Percentiles rank a stretch among this genome's conserved stretches.
Conservation (phyloP, 768 basidiomycete species). For the Hypholoma fasciculare region DNA sequence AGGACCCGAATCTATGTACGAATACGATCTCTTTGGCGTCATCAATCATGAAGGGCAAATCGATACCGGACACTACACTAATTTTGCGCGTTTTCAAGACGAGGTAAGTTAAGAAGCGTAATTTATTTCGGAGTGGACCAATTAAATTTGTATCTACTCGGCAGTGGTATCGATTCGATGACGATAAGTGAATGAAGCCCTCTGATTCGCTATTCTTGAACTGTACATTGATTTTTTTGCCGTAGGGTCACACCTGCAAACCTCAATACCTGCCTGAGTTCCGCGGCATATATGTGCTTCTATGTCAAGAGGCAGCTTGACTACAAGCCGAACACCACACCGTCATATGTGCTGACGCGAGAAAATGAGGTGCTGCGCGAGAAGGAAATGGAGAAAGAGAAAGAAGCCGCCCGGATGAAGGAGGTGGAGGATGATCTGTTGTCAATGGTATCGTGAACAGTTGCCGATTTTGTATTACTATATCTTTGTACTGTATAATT, state of each 20-base stretch:
- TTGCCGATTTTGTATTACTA: neutral
- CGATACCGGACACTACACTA: constrained; percentile 94
- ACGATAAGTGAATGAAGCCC: constrained; percentile 70
- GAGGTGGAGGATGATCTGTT: constrained; percentile 70
- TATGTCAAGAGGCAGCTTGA: constrained; percentile 90
- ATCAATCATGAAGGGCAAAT: constrained; percentile 95
- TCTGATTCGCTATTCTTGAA: neutral
- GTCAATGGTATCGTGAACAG: constrained; percentile 38
- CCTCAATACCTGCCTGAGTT: constrained; percentile 65
- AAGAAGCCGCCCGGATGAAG: constrained; percentile 49
- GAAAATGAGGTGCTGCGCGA: constrained; percentile 63
- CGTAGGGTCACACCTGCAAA: constrained; percentile 73
- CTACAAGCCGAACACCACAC: constrained; percentile 71
- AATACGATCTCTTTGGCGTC: constrained; percentile 91
- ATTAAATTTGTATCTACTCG: neutral
- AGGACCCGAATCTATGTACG: constrained; percentile 71
- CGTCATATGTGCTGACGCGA: constrained; percentile 64
- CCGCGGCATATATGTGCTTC: constrained; percentile 92
- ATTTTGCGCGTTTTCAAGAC: constrained; percentile 80
- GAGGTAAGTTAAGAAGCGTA: constrained; percentile 53
- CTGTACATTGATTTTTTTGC: neutral
- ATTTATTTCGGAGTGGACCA: neutral
- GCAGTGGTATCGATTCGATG: constrained; percentile 94
- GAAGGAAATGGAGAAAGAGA: constrained; percentile 46
- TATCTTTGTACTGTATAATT: neutral